These are phyloP conservation scores for Cairneyella variabilis DNA, from an alignment of 495 filamentous ascomycete genomes.

Conservation along the genomic window DNA sequence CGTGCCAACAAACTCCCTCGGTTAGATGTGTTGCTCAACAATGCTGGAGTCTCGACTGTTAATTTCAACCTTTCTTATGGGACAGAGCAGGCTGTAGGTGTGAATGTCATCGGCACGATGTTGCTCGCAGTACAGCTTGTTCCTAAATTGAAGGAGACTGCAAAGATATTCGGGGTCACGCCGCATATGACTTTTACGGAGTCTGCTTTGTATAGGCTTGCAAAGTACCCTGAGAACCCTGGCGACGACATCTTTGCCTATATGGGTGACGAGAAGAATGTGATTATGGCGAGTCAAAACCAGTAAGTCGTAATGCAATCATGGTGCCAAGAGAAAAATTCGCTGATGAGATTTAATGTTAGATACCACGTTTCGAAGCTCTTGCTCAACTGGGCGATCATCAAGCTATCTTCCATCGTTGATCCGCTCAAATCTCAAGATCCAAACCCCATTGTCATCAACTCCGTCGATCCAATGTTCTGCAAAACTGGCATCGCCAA, in stretches of 20 bases:
- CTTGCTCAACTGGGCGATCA: slow-evolving; percentile 7
- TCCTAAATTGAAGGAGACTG: slow-evolving; percentile 16
- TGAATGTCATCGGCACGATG: slow-evolving; percentile 20
- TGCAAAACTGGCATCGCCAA: slow-evolving; percentile 14
- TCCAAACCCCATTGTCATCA: slow-evolving; percentile 17
- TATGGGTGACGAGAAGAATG: slow-evolving; percentile 15
- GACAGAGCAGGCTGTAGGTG: slow-evolving; percentile 9
- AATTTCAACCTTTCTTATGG: slow-evolving; percentile 7
- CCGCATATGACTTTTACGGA: slow-evolving; percentile 11
- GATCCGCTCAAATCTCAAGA: slow-evolving; percentile 3
- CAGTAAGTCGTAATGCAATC: slow-evolving; percentile 4
- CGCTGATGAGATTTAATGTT: not conserved
- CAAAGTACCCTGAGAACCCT: slow-evolving; percentile 6
- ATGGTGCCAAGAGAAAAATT: not conserved
- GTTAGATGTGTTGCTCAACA: slow-evolving; percentile 16
- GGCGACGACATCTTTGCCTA: slow-evolving; percentile 17
- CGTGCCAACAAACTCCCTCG: slow-evolving; percentile 6
- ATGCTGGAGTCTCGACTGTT: slow-evolving; percentile 9
- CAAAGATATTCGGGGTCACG: not conserved
- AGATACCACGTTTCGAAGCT: slow-evolving; percentile 24
- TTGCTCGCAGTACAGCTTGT: slow-evolving; percentile 18
- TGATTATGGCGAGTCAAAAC: slow-evolving; percentile 10
- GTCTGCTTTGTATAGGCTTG: not conserved
- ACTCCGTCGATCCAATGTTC: slow-evolving; percentile 22
- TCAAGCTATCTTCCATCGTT: slow-evolving; percentile 14